Conservation (phyloP, 192 early-diverging fungal species). For the Coemansia brasiliensis region DNA sequence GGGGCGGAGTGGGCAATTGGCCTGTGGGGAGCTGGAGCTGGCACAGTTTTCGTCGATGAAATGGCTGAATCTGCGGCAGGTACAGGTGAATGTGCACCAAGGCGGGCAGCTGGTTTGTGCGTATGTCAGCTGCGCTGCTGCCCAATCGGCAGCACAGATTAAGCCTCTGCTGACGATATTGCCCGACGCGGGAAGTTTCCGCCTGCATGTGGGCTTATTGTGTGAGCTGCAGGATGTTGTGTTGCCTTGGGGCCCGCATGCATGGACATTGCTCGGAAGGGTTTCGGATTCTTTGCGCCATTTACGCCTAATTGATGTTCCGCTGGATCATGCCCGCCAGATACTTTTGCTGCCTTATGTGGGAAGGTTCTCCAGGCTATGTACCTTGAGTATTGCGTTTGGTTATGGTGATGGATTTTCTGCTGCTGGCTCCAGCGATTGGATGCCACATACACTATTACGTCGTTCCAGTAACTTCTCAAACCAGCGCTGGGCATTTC, state of each 20-base stretch:
- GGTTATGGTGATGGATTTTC: background rate
- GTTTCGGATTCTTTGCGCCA: background rate
- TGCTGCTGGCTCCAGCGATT: background rate
- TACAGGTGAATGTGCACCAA: background rate
- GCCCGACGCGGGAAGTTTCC: background rate
- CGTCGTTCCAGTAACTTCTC: background rate
- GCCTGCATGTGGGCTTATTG: background rate
- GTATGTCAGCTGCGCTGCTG: too few relatives aligned
- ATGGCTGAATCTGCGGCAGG: background rate
- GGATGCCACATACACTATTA: background rate
- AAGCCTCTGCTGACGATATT: too few relatives aligned
- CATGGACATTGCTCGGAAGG: background rate
- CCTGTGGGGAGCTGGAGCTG: background rate
- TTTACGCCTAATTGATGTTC: conserved; percentile 11
- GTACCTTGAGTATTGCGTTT: conserved; percentile 3
- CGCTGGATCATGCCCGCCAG: background rate
- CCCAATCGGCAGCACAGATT: too few relatives aligned
- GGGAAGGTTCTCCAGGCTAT: conserved; percentile 5
- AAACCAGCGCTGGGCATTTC: conserved; percentile 6
- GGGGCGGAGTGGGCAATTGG: background rate
- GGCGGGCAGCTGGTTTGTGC: too few relatives aligned
- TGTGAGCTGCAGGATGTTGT: background rate
- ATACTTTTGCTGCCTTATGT: background rate
- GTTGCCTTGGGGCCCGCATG: background rate
- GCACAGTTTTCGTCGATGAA: background rate